These are phyloP conservation scores for Metschnikowia colocasiae DNA, from an alignment of 805 yeast genomes.

Conservation along the genomic window DNA sequence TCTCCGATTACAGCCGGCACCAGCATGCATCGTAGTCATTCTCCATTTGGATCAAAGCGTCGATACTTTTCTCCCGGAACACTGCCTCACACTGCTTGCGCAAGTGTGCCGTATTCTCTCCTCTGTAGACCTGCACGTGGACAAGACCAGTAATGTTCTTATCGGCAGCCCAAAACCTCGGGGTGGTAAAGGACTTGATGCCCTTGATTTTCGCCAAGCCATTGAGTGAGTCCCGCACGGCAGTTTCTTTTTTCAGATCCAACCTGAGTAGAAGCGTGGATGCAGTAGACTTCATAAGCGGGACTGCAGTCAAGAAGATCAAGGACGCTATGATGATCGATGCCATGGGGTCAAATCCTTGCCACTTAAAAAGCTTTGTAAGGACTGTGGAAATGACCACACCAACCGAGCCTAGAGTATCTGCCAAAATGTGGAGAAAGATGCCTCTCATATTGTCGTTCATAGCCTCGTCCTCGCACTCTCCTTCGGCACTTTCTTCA, in stretches of 20 bases:
- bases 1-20: constrained; percentile 43
- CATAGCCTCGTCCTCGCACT: constrained; percentile 17
- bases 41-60: constrained; percentile 66
- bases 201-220: constrained; percentile 73
- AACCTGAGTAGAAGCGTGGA: constrained; percentile 65
- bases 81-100: constrained; percentile 57
- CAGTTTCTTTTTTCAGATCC: constrained; percentile 54
- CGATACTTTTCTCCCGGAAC: constrained; percentile 47
- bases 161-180: constrained; percentile 82
- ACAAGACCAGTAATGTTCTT: constrained; percentile 55
- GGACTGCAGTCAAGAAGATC: constrained; percentile 78
- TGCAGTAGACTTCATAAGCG: constrained; percentile 79
- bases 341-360: constrained; percentile 89
- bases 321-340: constrained; percentile 81
- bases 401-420: constrained; percentile 94
- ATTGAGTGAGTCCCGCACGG: constrained; percentile 59
- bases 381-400: constrained; percentile 88
- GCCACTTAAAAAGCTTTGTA: constrained; percentile 61
- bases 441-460: constrained; percentile 88
- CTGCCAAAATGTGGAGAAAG: constrained; percentile 90
- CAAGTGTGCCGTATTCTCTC: constrained; percentile 60
- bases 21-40: constrained; percentile 61
- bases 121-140: constrained; percentile 69
- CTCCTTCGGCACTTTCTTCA: constrained; percentile 4
- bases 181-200: constrained; percentile 78